Evolutionary conservation across 768 basidiomycete species (phyloP).

Genomic region (Neoboletus subvelutipes): DNA sequence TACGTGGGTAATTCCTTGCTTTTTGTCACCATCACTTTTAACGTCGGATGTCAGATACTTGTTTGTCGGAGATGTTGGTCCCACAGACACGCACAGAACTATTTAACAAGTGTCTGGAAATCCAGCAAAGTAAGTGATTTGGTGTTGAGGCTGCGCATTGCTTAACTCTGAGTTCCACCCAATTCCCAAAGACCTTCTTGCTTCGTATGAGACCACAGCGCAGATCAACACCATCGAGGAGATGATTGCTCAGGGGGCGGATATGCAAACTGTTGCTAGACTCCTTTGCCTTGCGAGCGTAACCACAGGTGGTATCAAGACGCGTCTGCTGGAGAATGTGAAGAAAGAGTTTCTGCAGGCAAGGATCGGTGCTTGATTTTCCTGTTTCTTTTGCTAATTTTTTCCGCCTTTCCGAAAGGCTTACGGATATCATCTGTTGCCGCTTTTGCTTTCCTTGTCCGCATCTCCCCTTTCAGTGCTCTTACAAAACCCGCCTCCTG

Average conservation of each 20-base stretch:
- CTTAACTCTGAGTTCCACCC: conserved; percentile 2
- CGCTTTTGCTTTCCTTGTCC: conserved; percentile 63
- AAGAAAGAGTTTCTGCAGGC: conserved; percentile 92
- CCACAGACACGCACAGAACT: conserved; percentile 80
- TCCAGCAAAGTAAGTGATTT: conserved; percentile 80
- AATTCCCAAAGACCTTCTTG: conserved; percentile 72
- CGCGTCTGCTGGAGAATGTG: conserved; percentile 79
- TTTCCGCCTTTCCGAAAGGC: conserved; percentile 40
- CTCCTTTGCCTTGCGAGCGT: conserved; percentile 86
- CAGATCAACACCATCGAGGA: conserved; percentile 91
- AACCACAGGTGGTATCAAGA: conserved; percentile 82
- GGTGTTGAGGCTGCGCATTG: conserved; percentile 1
- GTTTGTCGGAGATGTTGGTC: conserved; percentile 88
- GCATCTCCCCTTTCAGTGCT: conserved; percentile 67
- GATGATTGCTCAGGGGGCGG: conserved; percentile 82
- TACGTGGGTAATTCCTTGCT: conserved; percentile 59
- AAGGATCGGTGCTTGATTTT: conserved; percentile 5
- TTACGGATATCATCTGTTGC: conserved; percentile 75
- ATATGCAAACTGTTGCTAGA: conserved; percentile 75
- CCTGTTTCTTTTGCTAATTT: conserved; percentile 11
- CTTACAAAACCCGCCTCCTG: conserved; percentile 65
- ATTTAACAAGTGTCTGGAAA: conserved; percentile 90
- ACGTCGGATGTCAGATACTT: conserved; percentile 64
- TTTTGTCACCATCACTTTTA: conserved; percentile 1
- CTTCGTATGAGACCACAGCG: conserved; percentile 78